phyloP scores from a whole-genome alignment of 139 green algal genomes.

The Coccomyxa sp. region DNA sequence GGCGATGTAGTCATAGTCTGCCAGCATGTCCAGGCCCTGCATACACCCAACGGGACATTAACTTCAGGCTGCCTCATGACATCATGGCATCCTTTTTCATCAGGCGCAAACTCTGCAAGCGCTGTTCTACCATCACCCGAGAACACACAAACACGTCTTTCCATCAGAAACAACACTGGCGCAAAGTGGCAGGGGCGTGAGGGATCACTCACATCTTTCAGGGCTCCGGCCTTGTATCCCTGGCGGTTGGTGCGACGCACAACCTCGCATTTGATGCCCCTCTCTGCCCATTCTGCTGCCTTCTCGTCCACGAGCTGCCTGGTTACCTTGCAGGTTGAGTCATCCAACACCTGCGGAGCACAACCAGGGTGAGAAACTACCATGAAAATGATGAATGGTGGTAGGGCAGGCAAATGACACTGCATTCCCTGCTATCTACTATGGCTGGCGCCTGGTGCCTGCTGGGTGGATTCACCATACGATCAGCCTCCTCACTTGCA shows the following conservation, averaged over 20 bases:
- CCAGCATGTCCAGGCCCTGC: constrained; percentile 58
- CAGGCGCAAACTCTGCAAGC: too few species aligned
- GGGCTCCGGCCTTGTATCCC: constrained; percentile 85
- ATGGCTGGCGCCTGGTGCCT: neutral
- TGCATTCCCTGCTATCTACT: neutral
- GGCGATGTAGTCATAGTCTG: constrained; percentile 59
- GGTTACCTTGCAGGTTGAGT: constrained; percentile 70
- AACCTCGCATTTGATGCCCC: constrained; percentile 57
- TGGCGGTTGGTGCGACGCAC: constrained; percentile 62
- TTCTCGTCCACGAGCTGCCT: constrained; percentile 68
- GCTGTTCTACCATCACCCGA: neutral
- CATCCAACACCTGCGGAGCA: constrained; percentile 69
- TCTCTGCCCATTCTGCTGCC: constrained; percentile 60
- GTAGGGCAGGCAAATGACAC: too few species aligned
- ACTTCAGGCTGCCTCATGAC: too few species aligned
- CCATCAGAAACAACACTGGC: neutral
- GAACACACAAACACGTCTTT: neutral
- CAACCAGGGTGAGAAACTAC: neutral
- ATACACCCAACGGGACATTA: neutral
- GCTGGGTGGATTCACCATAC: too few species aligned
- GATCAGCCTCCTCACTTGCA: too few species aligned
- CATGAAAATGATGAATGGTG: too few species aligned
- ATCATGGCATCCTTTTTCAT: too few species aligned
- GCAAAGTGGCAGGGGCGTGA: neutral
- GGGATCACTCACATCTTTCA: constrained; percentile 56